Base-by-base conservation (phyloP, 2,329 filamentous ascomycete species). In the Plenodomus lindquistii region DNA sequence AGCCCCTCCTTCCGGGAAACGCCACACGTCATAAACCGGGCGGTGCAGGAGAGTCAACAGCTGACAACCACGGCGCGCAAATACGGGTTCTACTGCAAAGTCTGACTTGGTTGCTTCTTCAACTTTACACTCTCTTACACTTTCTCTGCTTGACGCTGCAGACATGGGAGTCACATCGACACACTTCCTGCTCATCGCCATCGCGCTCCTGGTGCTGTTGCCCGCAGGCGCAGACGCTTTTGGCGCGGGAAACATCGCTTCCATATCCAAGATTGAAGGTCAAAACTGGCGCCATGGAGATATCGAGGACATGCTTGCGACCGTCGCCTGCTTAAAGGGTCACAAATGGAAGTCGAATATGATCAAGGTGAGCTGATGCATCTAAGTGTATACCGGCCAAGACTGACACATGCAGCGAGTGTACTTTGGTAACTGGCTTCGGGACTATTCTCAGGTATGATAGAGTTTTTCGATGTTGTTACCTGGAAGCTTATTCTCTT, bases 251-350 rank as follows among this genome's bases (percentile, higher is more conserved):
- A 80, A 80, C 55, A 72, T 72, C 40, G 67, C 69, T 13, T 69
- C 63, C 11, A 70, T 72, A 40, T 70, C 67, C 1, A 70, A 69
- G 37, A 63, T 72, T 18, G 69, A 80, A 59, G 77, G 77, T 7
- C 69, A 75, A 50, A 80, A 80, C 60, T 80, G 76, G 75, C 74
- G 77, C 40, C 77, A 80, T 76, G 77, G 77, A 48, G 77, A 80
- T 56, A 79, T 80, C 46, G 77, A 80, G 57, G 77, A 80, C 51
- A 74, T 78, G 63, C 75, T 80, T 41, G 75, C 75, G 38, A 76
- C 73, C 5, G 76, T 79, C 36, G 76, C 77, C 10, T 78, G 74
- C 57, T 59, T 77, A 46, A 67, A 63, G 18, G 70, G 73, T 31
- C 61, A 76, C 54, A 70, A 77, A 43, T 77, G 69, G 69, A 73